Conservation (phyloP, 495 filamentous ascomycete species). For the Aspergillus wentii region DNA sequence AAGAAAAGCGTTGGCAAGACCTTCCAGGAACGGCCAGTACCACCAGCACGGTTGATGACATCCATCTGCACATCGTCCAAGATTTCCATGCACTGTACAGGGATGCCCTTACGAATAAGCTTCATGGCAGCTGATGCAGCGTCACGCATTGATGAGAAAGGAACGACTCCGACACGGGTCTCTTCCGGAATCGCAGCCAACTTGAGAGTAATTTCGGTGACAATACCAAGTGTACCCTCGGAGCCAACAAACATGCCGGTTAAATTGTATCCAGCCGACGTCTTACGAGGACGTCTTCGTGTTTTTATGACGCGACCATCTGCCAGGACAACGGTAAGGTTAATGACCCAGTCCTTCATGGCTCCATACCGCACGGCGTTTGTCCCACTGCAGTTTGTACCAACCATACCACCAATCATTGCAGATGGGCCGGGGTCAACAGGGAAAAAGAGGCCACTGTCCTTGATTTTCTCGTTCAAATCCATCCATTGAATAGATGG, state of each 20-base stretch:
- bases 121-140: slow-evolving; percentile 78
- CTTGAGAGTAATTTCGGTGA: slow-evolving; percentile 84
- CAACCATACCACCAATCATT: slow-evolving; percentile 95
- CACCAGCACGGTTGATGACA: slow-evolving; percentile 78
- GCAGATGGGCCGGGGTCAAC: slow-evolving; percentile 68
- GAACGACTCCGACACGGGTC: slow-evolving; percentile 78
- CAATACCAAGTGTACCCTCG: slow-evolving; percentile 87
- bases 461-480: slow-evolving; percentile 72
- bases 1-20: slow-evolving; percentile 88
- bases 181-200: slow-evolving; percentile 72
- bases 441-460: slow-evolving; percentile 81
- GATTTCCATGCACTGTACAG: slow-evolving; percentile 85
- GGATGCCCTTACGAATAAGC: slow-evolving; percentile 74
- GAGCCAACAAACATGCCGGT: slow-evolving; percentile 82
- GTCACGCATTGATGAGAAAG: slow-evolving; percentile 70
- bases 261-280: slow-evolving; percentile 81
- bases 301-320: slow-evolving; percentile 93
- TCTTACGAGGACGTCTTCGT: slow-evolving; percentile 56
- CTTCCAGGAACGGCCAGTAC: slow-evolving; percentile 66
- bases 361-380: slow-evolving; percentile 93
- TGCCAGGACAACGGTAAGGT: slow-evolving; percentile 84
- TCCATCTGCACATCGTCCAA: slow-evolving; percentile 93
- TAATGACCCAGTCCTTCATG: slow-evolving; percentile 94
- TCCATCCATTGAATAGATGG: slow-evolving; percentile 90
- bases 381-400: slow-evolving; percentile 88